These are phyloP conservation scores for Schwanniomyces yamadae DNA, from an alignment of 805 yeast species.

Conservation along the genomic window DNA sequence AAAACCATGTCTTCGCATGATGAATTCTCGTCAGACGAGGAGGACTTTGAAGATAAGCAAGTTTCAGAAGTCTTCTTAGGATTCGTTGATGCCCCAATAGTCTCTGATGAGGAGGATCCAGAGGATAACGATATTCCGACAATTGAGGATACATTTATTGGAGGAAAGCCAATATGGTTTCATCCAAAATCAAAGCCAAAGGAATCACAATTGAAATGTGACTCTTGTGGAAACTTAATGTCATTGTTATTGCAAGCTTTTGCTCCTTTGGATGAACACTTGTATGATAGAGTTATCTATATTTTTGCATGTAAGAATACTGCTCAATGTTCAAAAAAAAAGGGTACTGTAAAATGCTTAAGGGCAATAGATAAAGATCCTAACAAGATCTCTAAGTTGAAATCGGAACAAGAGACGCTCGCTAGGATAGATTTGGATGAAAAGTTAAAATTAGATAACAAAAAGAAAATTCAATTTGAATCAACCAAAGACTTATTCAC, in stretches of 20 bases:
- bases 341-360: conserved; percentile 72
- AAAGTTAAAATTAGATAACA: conserved; percentile 42
- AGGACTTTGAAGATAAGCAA: conserved; percentile 27
- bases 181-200: conserved; percentile 58
- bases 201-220: conserved; percentile 56
- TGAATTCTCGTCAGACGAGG: conserved; percentile 57
- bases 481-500: conserved; percentile 40
- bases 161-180: conserved; percentile 71
- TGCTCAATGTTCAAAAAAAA: conserved; percentile 57
- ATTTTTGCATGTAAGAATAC: conserved; percentile 69
- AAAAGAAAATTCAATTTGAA: conserved; percentile 38
- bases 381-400: conserved; percentile 39
- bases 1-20: conserved; percentile 44
- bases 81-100: conserved; percentile 57
- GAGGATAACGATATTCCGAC: conserved; percentile 33
- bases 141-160: conserved; percentile 73
- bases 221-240: conserved; percentile 60
- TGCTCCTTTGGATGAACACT: conserved; percentile 69
- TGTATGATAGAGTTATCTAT: conserved; percentile 80
- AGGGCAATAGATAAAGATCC: conserved; percentile 73
- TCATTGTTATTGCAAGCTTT: conserved; percentile 74
- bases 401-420: conserved; percentile 30
- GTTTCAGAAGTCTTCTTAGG: conserved; percentile 54
- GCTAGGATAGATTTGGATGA: conserved; percentile 36
- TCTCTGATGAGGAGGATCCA: conserved; percentile 43